phyloP scores from a whole-genome alignment of 73 alveolate species.

The Paramecium pentaurelia region DNA sequence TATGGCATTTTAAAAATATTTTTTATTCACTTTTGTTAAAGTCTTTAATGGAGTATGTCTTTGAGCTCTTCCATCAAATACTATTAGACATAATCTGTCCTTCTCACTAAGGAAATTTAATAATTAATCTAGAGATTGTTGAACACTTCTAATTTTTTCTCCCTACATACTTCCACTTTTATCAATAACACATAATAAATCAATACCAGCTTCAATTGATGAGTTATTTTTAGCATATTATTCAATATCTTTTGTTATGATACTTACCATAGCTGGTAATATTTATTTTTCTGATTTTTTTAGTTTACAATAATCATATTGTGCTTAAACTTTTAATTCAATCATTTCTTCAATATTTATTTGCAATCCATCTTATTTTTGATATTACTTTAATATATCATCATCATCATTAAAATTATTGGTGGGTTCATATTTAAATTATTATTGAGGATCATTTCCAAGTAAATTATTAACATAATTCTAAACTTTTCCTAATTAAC shows the following conservation, averaged over 20 bases:
- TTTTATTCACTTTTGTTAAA: neutral
- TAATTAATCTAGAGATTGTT: neutral
- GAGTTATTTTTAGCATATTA: neutral
- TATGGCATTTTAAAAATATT: slow-evolving; percentile 21
- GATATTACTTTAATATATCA: neutral
- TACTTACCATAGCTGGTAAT: neutral
- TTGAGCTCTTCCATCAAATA: slow-evolving; percentile 8
- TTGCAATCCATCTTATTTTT: neutral
- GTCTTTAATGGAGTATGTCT: slow-evolving; percentile 40
- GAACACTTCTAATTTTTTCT: slow-evolving; percentile 5
- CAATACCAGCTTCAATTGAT: slow-evolving; percentile 19
- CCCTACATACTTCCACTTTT: slow-evolving; percentile 59
- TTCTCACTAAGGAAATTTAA: slow-evolving; percentile 43
- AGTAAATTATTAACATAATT: neutral
- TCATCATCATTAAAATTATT: neutral
- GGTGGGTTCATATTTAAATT: neutral
- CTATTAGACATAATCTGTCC: slow-evolving; percentile 51
- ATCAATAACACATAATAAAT: slow-evolving; percentile 60
- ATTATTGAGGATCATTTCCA: neutral
- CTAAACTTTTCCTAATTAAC: neutral
- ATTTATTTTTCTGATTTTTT: neutral
- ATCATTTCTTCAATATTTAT: neutral
- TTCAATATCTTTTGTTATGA: neutral
- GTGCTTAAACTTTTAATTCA: neutral
- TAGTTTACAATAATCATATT: neutral